Evolutionary conservation across 139 green algal genomes (phyloP).

Genomic region (Nannochloris sp.): DNA sequence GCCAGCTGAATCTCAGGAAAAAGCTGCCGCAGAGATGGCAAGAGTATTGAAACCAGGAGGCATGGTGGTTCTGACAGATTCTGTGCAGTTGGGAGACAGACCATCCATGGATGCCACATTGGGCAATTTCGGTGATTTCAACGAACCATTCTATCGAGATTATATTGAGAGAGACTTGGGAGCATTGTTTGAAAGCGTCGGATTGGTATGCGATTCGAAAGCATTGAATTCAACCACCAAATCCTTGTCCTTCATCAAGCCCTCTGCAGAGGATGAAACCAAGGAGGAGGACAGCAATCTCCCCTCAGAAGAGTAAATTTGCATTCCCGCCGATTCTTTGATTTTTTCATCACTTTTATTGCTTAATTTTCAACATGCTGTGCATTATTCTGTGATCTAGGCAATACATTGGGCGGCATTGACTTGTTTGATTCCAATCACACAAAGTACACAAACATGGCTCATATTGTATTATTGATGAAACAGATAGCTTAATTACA

Average conservation of each 20-base stretch:
- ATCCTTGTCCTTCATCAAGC: slow-evolving; percentile 57
- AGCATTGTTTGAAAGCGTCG: slow-evolving; percentile 42
- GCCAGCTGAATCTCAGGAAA: slow-evolving; percentile 33
- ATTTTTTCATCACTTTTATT: neutral
- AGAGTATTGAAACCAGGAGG: slow-evolving; percentile 72
- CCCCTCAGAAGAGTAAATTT: neutral
- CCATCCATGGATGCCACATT: slow-evolving; percentile 34
- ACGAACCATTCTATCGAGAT: slow-evolving; percentile 65
- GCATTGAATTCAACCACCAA: slow-evolving; percentile 53
- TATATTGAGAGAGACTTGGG: slow-evolving; percentile 37
- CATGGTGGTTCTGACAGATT: slow-evolving; percentile 47
- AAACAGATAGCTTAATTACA: too few relatives aligned
- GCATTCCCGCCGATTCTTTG: too few relatives aligned
- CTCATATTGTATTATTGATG: too few relatives aligned
- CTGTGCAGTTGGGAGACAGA: slow-evolving; percentile 49
- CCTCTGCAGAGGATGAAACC: slow-evolving; percentile 1
- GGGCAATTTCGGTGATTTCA: slow-evolving; percentile 54
- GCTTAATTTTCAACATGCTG: neutral
- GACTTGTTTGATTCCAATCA: too few relatives aligned
- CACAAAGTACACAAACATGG: too few relatives aligned
- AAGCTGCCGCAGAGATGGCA: slow-evolving; percentile 51
- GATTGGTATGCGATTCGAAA: slow-evolving; percentile 59
- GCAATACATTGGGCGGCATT: too few relatives aligned
- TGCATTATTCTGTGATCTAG: neutral
- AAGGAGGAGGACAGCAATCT: neutral